Base-by-base conservation (phyloP, 495 filamentous ascomycete genomes). In the Entonaema liquescens region DNA sequence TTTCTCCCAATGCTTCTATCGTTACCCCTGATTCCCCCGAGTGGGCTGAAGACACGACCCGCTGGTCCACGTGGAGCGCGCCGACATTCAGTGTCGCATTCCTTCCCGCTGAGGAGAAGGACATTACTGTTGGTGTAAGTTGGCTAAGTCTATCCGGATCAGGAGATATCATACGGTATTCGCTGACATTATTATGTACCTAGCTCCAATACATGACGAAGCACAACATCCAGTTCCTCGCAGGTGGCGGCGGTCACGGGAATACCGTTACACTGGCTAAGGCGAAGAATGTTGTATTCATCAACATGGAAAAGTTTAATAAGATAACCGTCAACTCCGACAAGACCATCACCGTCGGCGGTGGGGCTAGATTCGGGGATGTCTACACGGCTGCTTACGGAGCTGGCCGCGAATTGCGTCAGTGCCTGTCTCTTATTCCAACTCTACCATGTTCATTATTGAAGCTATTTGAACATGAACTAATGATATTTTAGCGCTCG, bases 161-260 rank as follows among this genome's bases (percentile, higher is more conserved):
- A 9, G 26, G 23, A 29, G 23, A n/a, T 1, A 53, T 26, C 23
- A 49, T 11, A 9, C 12, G 11, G 6, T 25, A 52, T 52, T 3
- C 17, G 5, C 6, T 47, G n/a, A 26, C 19, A 23, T 13, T 1
- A 9, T 25, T 12, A 17, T 17, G 12, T 29, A 53, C 23, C 49
- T 53, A 53, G 49, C 49, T 53, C 49, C 49, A 53, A 53, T 53
- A 53, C 26, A 53, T 53, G 49, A n/a, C 49, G 23, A 53, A 53
- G 25, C 49, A 53, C 49, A 53, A 53, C 5, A 53, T 53, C 25
- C 5, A 26, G 12, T 53, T 28, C 49, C 49, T 53, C 2, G 49
- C 49, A 29, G 26, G 23, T 26, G 49, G 49, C 49, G 49, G 49
- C 6, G 49, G 49, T 29, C 49, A 53, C 49, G 49, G 49, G 49